These are phyloP conservation scores for Podospora pseudoanserina DNA, from an alignment of 495 filamentous ascomycete species.

Conservation along the genomic window DNA sequence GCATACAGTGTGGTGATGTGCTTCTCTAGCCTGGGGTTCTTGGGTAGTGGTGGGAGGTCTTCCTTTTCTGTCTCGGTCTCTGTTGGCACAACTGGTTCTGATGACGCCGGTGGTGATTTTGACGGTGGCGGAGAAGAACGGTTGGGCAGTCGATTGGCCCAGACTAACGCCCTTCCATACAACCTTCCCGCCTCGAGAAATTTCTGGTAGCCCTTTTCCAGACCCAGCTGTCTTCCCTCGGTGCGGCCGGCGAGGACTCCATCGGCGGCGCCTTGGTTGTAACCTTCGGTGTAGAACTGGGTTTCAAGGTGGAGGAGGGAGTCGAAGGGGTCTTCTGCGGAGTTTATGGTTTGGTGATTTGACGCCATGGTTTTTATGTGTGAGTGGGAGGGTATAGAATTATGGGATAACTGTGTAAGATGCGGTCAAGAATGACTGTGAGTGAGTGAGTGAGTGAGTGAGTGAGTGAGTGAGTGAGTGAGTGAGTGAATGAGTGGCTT, in stretches of 20 bases:
- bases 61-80: not conserved
- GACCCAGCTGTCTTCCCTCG: slow-evolving; percentile 85
- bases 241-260: slow-evolving; percentile 74
- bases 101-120: not conserved
- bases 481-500: slow-evolving; percentile 2
- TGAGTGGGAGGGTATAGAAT: not conserved
- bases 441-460: too few species aligned
- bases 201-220: slow-evolving; percentile 92
- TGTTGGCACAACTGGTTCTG: slow-evolving; percentile 14
- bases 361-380: not conserved
- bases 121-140: not conserved
- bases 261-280: slow-evolving; percentile 67
- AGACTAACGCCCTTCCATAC: slow-evolving; percentile 77
- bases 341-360: not conserved
- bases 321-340: slow-evolving; percentile 58
- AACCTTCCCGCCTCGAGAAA: slow-evolving; percentile 74
- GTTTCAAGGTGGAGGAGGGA: slow-evolving; percentile 75
- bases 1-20: slow-evolving; percentile 70
- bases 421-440: too few species aligned
- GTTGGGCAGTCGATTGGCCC: slow-evolving; percentile 50
- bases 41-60: slow-evolving; percentile 39
- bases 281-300: slow-evolving; percentile 81
- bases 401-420: too few species aligned
- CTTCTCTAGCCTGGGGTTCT: slow-evolving; percentile 63
- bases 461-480: too few species aligned